phyloP scores from a whole-genome alignment of 306 rosid genomes.

The Prunus davidiana region DNA sequence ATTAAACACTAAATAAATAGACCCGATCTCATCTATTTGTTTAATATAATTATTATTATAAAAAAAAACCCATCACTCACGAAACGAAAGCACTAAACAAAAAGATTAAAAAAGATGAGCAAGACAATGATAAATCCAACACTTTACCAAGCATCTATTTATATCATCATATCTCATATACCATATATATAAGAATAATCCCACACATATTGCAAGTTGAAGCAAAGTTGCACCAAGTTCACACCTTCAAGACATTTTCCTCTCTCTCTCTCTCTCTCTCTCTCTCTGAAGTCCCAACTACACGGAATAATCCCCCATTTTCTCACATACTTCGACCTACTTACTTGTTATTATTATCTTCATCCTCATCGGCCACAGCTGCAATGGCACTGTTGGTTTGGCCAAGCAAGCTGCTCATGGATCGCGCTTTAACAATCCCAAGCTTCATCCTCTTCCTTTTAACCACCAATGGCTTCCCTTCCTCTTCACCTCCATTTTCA shows the following conservation, averaged over 20 bases:
- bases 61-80: constrained; percentile 10
- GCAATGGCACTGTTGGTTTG: constrained; percentile 39
- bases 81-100: background rate
- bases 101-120: constrained; percentile 5
- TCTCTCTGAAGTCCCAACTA: background rate
- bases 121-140: constrained; percentile 21
- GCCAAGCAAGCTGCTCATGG: constrained; percentile 87
- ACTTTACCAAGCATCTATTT: constrained; percentile 11
- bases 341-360: background rate
- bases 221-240: constrained; percentile 22
- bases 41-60: background rate
- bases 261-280: background rate
- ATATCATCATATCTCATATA: background rate
- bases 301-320: background rate
- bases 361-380: constrained; percentile 12
- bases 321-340: constrained; percentile 13
- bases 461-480: constrained; percentile 16
- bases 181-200: constrained; percentile 3
- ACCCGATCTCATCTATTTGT: background rate
- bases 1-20: background rate
- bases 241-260: background rate
- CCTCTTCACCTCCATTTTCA: constrained; percentile 5
- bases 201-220: constrained; percentile 8
- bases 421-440: constrained; percentile 82
- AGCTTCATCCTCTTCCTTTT: constrained; percentile 50